Conservation (phyloP, 2,329 filamentous ascomycete genomes). For the Beauveria bassiana region DNA sequence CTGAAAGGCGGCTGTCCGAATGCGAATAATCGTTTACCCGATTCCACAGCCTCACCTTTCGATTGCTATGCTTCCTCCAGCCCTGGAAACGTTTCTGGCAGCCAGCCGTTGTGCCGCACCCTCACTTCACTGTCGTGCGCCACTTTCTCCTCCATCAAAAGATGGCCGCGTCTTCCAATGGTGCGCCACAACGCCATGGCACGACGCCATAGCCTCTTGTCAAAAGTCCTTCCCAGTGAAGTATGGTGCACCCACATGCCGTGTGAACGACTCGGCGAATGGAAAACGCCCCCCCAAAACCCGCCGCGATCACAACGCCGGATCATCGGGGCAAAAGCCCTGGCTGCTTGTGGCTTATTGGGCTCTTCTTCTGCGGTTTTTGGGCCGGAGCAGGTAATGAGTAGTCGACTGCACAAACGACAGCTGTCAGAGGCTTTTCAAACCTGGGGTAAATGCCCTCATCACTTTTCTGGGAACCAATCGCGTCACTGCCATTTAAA, state of each 20-base stretch:
- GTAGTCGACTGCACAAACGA: background rate
- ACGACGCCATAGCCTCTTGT: constrained; percentile 1
- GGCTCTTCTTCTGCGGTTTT: background rate
- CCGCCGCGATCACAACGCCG: constrained; percentile 8
- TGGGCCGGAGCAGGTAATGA: constrained; percentile 5
- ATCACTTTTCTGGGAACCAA: background rate
- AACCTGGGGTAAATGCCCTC: background rate
- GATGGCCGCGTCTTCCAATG: background rate
- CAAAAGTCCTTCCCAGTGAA: constrained; percentile 7
- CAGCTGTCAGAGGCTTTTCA: background rate
- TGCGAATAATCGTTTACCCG: background rate
- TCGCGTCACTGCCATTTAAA: background rate
- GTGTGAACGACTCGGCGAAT: constrained; percentile 11
- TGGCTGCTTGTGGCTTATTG: constrained; percentile 1
- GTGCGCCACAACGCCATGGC: constrained; percentile 5
- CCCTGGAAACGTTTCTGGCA: background rate
- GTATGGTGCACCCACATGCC: background rate
- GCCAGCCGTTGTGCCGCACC: background rate
- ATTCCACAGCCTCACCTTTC: background rate
- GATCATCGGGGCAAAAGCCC: constrained; percentile 6
- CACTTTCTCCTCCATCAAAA: background rate
- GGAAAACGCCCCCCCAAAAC: background rate
- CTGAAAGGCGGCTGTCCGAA: background rate
- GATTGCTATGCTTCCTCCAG: background rate
- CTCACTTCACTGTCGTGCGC: background rate